Percentiles rank a stretch among this genome's conserved stretches.
phyloP scores from a whole-genome alignment of 163 green algal species.

The Chlorella variabilis region DNA sequence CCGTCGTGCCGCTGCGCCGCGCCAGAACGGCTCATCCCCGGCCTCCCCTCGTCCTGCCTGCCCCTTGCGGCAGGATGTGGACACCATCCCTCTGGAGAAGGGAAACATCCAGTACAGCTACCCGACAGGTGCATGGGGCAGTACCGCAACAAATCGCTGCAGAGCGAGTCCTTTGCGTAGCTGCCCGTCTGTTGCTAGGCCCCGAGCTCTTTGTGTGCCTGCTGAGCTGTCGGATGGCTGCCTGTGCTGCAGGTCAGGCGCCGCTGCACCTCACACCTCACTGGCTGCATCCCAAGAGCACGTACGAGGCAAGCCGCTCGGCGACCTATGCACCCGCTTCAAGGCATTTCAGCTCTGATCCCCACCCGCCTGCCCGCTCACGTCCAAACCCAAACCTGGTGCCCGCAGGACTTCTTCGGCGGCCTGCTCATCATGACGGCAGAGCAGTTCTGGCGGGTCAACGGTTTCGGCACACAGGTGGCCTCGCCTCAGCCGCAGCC shows the following conservation, averaged over 20 bases:
- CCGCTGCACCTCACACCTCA: constrained; percentile 43
- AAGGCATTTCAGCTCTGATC: neutral
- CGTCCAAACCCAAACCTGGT: too few relatives aligned
- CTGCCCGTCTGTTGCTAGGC: too few relatives aligned
- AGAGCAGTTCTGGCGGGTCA: constrained; percentile 21
- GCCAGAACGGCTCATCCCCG: too few relatives aligned
- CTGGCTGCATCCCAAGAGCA: constrained; percentile 44
- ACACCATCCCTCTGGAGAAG: constrained; percentile 31
- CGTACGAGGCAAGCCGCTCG: constrained; percentile 12
- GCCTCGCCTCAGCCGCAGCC: too few relatives aligned
- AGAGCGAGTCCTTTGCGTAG: too few relatives aligned
- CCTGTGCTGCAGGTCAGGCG: neutral
- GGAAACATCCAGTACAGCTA: constrained; percentile 33
- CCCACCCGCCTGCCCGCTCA: too few relatives aligned
- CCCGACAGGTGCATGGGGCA: constrained; percentile 16
- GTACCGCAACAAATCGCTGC: too few relatives aligned
- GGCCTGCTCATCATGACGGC: constrained; percentile 35
- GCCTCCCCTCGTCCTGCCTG: too few relatives aligned
- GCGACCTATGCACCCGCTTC: neutral
- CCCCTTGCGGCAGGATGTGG: constrained; percentile 32
- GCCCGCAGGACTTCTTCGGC: constrained; percentile 45
- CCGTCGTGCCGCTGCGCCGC: too few relatives aligned
- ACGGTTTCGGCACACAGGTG: constrained; percentile 39
- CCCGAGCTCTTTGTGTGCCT: too few relatives aligned
- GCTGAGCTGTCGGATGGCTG: neutral